Evolutionary conservation across 208 protist species (phyloP).

Genomic region (Borovskyia barvae): DNA sequence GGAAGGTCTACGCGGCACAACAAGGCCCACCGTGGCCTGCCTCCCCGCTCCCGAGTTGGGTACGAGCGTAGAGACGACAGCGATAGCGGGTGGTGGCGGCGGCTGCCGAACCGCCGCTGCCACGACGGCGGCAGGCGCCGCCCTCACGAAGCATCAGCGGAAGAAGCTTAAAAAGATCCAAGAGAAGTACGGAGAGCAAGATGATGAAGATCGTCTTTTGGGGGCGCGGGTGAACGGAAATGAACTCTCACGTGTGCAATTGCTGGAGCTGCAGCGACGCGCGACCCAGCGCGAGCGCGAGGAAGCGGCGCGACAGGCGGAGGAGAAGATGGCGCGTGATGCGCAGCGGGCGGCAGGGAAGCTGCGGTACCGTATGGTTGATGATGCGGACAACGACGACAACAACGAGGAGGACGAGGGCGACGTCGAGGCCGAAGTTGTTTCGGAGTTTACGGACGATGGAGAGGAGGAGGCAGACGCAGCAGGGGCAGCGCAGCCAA

Average conservation of each 20-base stretch:
- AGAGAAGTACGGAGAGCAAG: constrained; percentile 79
- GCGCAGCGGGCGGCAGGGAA: constrained; percentile 1
- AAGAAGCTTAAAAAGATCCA: constrained; percentile 78
- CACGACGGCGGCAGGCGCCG: constrained; percentile 1
- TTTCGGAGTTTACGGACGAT: constrained; percentile 11
- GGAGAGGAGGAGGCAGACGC: constrained; percentile 3
- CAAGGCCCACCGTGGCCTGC: neutral
- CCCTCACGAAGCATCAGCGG: constrained; percentile 56
- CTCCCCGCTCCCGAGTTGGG: no score
- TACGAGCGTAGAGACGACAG: no score
- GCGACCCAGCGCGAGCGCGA: neutral
- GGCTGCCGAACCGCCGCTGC: neutral
- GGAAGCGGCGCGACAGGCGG: constrained; percentile 6
- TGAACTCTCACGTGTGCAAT: constrained; percentile 50
- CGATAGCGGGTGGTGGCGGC: neutral
- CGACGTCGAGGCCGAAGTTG: constrained; percentile 14
- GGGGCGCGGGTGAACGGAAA: constrained; percentile 74
- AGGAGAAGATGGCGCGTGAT: constrained; percentile 10
- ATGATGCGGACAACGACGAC: neutral
- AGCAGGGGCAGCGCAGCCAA: neutral
- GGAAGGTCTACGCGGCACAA: neutral
- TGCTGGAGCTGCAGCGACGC: constrained; percentile 17
- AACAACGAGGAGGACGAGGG: neutral
- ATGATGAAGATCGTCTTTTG: constrained; percentile 61
- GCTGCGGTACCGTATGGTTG: constrained; percentile 9